Evolutionary conservation across 179 eudicot species (phyloP).

Genomic region (Camellia oleifera): DNA sequence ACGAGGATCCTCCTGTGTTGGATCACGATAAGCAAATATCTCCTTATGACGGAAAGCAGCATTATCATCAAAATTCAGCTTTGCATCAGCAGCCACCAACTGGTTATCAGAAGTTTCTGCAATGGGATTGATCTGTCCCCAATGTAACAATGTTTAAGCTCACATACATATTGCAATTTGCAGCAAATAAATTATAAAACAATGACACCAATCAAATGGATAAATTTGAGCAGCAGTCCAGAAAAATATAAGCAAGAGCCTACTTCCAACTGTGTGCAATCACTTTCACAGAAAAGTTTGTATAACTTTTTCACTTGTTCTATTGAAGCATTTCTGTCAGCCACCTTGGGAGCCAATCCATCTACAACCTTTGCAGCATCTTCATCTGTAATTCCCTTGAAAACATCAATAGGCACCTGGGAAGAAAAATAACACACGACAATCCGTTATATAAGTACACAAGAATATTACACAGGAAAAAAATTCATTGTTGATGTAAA

Average conservation of each 20-base stretch:
- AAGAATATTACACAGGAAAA: conserved; percentile 2
- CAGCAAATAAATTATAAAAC: not conserved
- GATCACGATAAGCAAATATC: conserved; percentile 91
- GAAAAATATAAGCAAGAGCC: conserved; percentile 12
- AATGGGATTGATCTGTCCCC: conserved; percentile 79
- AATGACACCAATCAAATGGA: not conserved
- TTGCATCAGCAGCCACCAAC: conserved; percentile 98
- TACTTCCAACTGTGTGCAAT: conserved; percentile 92
- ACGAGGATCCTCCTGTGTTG: conserved; percentile 96
- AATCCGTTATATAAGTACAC: conserved; percentile 5
- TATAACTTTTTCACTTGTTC: conserved; percentile 98
- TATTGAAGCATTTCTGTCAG: conserved; percentile 72
- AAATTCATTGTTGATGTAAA: not conserved
- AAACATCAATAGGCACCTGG: conserved; percentile 93
- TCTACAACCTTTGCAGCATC: conserved; percentile 99
- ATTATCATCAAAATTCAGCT: conserved; percentile 95
- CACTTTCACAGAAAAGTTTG: conserved; percentile 76
- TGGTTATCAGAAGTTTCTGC: conserved; percentile 86
- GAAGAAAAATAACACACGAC: not conserved
- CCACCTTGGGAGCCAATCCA: conserved; percentile 73
- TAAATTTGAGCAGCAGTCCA: not conserved
- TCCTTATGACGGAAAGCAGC: conserved; percentile 95
- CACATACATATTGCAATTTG: not conserved
- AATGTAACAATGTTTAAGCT: conserved; percentile 12
- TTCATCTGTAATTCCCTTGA: conserved; percentile 88